Conservation (phyloP, 371 early-diverging fungal species). For the Chytridium lagenaria region DNA sequence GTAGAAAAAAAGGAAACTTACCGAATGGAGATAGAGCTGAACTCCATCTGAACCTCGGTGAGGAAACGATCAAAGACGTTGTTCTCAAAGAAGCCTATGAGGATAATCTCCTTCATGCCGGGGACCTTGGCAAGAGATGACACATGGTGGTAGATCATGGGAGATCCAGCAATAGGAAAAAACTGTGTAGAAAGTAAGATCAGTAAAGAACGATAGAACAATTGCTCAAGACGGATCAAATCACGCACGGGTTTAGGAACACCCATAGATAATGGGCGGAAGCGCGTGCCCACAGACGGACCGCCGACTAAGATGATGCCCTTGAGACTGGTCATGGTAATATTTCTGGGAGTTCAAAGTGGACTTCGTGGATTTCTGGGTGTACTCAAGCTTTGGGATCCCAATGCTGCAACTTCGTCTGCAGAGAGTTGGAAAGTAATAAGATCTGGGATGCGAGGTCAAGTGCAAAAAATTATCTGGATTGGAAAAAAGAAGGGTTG, state of each 20-base stretch:
- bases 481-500: no score
- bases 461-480: no score
- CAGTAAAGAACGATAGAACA: neutral
- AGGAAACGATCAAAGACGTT: conserved; percentile 87
- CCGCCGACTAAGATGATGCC: conserved; percentile 97
- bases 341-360: conserved; percentile 1
- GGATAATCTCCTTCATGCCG: conserved; percentile 88
- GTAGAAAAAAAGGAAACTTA: conserved; percentile 63
- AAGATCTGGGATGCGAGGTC: no score
- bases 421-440: no score
- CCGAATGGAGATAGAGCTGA: conserved; percentile 83
- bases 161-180: conserved; percentile 95
- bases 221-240: neutral
- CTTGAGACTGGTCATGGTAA: conserved; percentile 56
- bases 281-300: conserved; percentile 94
- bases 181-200: conserved; percentile 55
- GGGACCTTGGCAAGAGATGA: conserved; percentile 85
- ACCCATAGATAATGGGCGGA: conserved; percentile 95
- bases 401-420: no score
- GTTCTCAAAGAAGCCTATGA: conserved; percentile 96
- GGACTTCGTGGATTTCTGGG: conserved; percentile 3
- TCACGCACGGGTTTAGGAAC: conserved; percentile 81
- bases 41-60: conserved; percentile 81
- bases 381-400: neutral
- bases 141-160: conserved; percentile 95